A percentile compares a stretch with the other conserved stretches of the same genome.
phyloP scores from a whole-genome alignment of 192 early-diverging fungal species.

The Podila epicladia region DNA sequence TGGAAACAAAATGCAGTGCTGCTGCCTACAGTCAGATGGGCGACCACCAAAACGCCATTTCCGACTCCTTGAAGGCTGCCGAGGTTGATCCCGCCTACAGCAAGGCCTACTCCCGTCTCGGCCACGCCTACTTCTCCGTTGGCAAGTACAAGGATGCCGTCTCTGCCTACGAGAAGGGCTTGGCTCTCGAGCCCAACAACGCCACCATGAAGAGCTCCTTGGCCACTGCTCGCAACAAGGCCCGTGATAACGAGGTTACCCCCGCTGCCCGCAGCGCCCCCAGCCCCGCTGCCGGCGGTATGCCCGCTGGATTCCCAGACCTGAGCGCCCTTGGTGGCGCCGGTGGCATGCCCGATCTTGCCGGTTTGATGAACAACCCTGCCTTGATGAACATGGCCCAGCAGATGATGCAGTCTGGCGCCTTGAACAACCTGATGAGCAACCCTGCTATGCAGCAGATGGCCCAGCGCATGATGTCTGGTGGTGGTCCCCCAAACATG shows the following conservation, averaged over 20 bases:
- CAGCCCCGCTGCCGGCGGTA: conserved; percentile 37
- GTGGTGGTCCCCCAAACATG: conserved; percentile 65
- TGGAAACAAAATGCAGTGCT: conserved; percentile 63
- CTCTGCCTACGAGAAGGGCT: conserved; percentile 90
- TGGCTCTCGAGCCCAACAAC: conserved; percentile 86
- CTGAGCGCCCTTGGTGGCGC: conserved; percentile 66
- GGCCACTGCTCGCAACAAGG: conserved; percentile 71
- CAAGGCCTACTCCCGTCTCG: conserved; percentile 94
- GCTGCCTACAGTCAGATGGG: conserved; percentile 93
- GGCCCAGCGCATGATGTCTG: conserved; percentile 84
- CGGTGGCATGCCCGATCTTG: conserved; percentile 80
- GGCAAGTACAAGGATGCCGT: conserved; percentile 86
- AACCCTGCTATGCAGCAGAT: conserved; percentile 92
- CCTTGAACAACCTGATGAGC: conserved; percentile 85
- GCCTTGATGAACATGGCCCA: conserved; percentile 96
- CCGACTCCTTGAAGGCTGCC: conserved; percentile 86
- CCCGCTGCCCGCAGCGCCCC: conserved; percentile 46
- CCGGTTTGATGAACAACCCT: conserved; percentile 91
- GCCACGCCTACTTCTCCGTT: conserved; percentile 92
- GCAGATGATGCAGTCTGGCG: conserved; percentile 89
- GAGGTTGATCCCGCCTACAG: conserved; percentile 89
- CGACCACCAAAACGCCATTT: conserved; percentile 87
- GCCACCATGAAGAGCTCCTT: conserved; percentile 82
- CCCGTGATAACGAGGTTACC: conserved; percentile 48
- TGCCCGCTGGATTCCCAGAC: conserved; percentile 50